Evolutionary conservation across 495 filamentous ascomycete species (phyloP).

Genomic region (Pseudomonodictys pantanalensis): DNA sequence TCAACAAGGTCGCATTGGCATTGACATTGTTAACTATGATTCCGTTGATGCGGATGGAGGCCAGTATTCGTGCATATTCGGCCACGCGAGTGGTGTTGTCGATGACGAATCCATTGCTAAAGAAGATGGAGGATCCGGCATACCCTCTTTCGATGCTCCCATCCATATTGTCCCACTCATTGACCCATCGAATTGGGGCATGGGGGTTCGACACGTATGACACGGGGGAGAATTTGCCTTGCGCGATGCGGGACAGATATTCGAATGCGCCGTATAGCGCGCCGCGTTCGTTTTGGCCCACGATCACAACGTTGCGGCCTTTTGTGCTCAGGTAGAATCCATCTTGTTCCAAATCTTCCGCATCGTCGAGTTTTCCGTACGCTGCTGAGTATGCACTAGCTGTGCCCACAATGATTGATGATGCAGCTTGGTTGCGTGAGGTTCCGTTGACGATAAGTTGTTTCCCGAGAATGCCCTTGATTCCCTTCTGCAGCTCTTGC

Average conservation of each 20-base stretch:
- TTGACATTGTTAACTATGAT: constrained; percentile 74
- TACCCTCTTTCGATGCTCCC: constrained; percentile 69
- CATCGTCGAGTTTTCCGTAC: constrained; percentile 37
- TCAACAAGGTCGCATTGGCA: constrained; percentile 59
- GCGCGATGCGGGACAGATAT: constrained; percentile 62
- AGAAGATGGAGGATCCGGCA: constrained; percentile 68
- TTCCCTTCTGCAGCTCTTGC: constrained; percentile 57
- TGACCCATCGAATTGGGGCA: constrained; percentile 65
- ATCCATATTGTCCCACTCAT: constrained; percentile 73
- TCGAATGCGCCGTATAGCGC: constrained; percentile 69
- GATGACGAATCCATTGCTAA: constrained; percentile 52
- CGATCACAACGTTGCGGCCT: constrained; percentile 51
- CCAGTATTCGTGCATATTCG: constrained; percentile 64
- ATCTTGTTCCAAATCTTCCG: constrained; percentile 55
- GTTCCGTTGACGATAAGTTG: constrained; percentile 40
- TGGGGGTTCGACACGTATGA: constrained; percentile 55
- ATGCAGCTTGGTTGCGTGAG: constrained; percentile 25
- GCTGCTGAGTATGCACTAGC: constrained; percentile 48
- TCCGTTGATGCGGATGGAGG: constrained; percentile 66
- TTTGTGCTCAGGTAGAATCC: constrained; percentile 60
- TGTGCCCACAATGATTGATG: constrained; percentile 58
- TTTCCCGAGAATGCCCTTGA: constrained; percentile 54
- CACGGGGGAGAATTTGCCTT: constrained; percentile 57
- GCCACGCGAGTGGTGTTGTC: constrained; percentile 57
- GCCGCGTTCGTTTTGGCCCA: constrained; percentile 66